Conservation (phyloP, 805 yeast species). For the Lachancea fermentati region DNA sequence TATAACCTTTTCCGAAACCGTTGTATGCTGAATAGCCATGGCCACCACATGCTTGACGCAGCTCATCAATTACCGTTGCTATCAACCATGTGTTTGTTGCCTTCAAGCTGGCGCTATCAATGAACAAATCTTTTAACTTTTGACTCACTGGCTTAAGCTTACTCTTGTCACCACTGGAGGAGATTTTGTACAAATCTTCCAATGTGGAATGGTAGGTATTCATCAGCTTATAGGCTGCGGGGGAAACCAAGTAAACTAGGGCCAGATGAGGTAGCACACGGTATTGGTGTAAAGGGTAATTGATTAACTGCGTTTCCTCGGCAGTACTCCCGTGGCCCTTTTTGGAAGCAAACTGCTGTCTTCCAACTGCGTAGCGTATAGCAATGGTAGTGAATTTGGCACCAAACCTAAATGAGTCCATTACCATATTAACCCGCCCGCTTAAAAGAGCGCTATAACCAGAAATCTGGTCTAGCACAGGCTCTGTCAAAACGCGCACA, state of each 20-base stretch:
- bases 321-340: conserved; percentile 31
- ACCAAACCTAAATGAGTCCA: conserved; percentile 75
- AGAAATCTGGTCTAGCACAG: conserved; percentile 83
- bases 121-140: conserved; percentile 70
- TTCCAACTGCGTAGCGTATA: conserved; percentile 78
- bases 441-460: conserved; percentile 76
- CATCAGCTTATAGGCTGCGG: conserved; percentile 61
- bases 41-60: conserved; percentile 93
- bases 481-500: conserved; percentile 33
- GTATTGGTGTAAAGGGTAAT: conserved; percentile 85
- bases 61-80: conserved; percentile 74
- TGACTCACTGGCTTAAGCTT: conserved; percentile 41
- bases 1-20: conserved; percentile 82
- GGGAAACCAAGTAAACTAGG: conserved; percentile 66
- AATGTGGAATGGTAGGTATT: conserved; percentile 45
- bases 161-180: conserved; percentile 40
- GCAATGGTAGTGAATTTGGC: conserved; percentile 81
- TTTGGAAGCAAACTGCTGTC: conserved; percentile 65
- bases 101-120: conserved; percentile 81
- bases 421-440: conserved; percentile 88
- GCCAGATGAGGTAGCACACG: conserved; percentile 83
- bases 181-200: conserved; percentile 47
- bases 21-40: conserved; percentile 93
- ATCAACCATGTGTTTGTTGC: conserved; percentile 87
- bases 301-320: conserved; percentile 58